Conservation (phyloP, 2,329 filamentous ascomycete species). For the Fusarium staphyleae region DNA sequence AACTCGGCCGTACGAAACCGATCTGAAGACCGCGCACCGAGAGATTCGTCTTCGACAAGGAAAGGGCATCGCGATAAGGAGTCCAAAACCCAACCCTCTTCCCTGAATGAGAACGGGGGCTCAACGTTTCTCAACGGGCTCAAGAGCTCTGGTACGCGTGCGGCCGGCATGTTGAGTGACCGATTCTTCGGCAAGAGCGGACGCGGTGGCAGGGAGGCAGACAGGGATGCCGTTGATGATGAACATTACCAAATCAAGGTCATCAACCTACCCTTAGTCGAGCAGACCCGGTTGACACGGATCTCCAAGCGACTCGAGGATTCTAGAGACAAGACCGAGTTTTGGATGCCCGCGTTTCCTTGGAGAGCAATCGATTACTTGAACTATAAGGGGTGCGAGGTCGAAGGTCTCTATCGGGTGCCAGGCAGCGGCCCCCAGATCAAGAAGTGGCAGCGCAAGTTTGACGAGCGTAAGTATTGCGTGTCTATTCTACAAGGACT, state of each 20-base stretch:
- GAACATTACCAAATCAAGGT: constrained; percentile 86
- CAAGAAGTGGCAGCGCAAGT: constrained; percentile 90
- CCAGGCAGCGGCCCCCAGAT: constrained; percentile 90
- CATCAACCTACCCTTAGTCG: constrained; percentile 83
- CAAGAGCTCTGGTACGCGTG: constrained; percentile 38
- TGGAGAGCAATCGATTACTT: constrained; percentile 97
- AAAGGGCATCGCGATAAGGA: constrained; percentile 57
- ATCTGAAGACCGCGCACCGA: constrained; percentile 70
- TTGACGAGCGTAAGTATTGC: constrained; percentile 74
- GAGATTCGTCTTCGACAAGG: constrained; percentile 54
- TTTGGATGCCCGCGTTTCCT: constrained; percentile 97
- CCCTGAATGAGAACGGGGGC: constrained; percentile 65
- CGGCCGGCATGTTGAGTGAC: constrained; percentile 80
- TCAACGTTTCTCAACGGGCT: constrained; percentile 40
- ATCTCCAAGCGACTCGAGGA: constrained; percentile 90
- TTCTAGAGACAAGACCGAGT: constrained; percentile 94
- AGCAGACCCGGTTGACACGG: constrained; percentile 88
- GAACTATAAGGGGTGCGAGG: constrained; percentile 92
- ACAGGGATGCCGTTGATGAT: constrained; percentile 74
- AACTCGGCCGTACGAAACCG: constrained; percentile 70
- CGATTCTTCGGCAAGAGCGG: constrained; percentile 81
- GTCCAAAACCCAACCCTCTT: constrained; percentile 59
- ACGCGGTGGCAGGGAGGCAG: constrained; percentile 73
- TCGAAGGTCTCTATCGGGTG: constrained; percentile 91
- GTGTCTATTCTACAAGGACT: background rate